These are phyloP conservation scores for Pyrenophora seminiperda DNA, from an alignment of 2,329 filamentous ascomycete genomes.

Conservation along the genomic window DNA sequence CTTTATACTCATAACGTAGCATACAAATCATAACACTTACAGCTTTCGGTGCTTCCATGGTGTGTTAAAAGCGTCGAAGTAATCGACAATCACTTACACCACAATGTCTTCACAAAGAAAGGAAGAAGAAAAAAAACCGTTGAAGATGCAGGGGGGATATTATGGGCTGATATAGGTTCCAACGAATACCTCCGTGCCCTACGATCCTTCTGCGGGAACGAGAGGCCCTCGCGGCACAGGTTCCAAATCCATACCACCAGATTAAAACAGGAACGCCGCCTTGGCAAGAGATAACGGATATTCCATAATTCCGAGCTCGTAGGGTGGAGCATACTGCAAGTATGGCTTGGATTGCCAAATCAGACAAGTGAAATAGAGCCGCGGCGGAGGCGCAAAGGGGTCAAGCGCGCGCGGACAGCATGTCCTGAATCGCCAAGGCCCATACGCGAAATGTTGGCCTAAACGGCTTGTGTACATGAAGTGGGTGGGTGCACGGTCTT, in stretches of 20 bases:
- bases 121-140: not conserved
- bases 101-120: slow-evolving; percentile 4
- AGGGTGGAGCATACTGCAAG: slow-evolving; percentile 16
- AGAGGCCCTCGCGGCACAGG: slow-evolving; percentile 15
- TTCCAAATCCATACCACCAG: slow-evolving; percentile 27
- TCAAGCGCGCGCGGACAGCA: slow-evolving; percentile 15
- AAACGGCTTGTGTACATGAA: slow-evolving; percentile 9
- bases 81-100: slow-evolving; percentile 6
- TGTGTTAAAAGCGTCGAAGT: slow-evolving; percentile 1
- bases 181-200: slow-evolving; percentile 2
- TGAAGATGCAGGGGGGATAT: slow-evolving; percentile 16
- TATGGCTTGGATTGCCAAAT: slow-evolving; percentile 9
- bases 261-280: slow-evolving; percentile 18
- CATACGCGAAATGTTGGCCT: slow-evolving; percentile 8
- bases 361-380: slow-evolving; percentile 13
- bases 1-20: not conserved
- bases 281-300: slow-evolving; percentile 41
- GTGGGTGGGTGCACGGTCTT: slow-evolving; percentile 23
- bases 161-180: slow-evolving; percentile 27
- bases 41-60: slow-evolving; percentile 24
- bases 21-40: slow-evolving; percentile 13
- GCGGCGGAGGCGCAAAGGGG: slow-evolving; percentile 5
- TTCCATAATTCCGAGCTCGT: slow-evolving; percentile 14
- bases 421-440: slow-evolving; percentile 17
- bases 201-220: slow-evolving; percentile 18